Evolutionary conservation across 2,329 filamentous ascomycete species (phyloP).

Genomic region (Shiraia sp.): DNA sequence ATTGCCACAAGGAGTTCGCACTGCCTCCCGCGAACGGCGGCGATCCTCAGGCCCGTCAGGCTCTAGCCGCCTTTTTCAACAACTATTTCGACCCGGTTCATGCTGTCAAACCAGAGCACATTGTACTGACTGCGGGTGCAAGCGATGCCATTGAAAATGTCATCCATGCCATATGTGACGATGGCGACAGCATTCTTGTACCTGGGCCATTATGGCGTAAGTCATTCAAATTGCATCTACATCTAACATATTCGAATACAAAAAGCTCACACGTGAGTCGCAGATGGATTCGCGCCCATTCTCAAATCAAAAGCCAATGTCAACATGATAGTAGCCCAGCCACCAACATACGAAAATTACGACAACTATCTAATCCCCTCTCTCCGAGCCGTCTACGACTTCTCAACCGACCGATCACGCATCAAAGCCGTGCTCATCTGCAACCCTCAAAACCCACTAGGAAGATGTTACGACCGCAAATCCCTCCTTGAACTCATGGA

Average conservation of each 20-base stretch:
- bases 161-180: constrained; percentile 34
- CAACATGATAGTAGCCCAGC: constrained; percentile 28
- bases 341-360: constrained; percentile 34
- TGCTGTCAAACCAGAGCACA: constrained; percentile 27
- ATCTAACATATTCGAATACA: too few species aligned
- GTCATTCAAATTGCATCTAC: constrained; percentile 5
- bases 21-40: constrained; percentile 21
- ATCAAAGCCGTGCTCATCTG: constrained; percentile 37
- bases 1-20: constrained; percentile 21
- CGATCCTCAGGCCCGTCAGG: constrained; percentile 19
- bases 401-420: constrained; percentile 25
- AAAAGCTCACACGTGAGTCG: constrained; percentile 1
- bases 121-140: constrained; percentile 33
- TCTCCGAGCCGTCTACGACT: constrained; percentile 36
- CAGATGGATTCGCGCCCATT: constrained; percentile 27
- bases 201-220: constrained; percentile 38
- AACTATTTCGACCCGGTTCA: constrained; percentile 31
- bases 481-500: constrained; percentile 35
- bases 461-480: constrained; percentile 29
- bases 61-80: constrained; percentile 36
- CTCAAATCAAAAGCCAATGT: constrained; percentile 28
- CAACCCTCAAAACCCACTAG: constrained; percentile 35
- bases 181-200: constrained; percentile 36
- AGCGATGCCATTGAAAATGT: constrained; percentile 32
- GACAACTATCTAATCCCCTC: constrained; percentile 38